These are phyloP conservation scores for Diospyros lotus DNA, from an alignment of 148 eudicot species.

Conservation along the genomic window DNA sequence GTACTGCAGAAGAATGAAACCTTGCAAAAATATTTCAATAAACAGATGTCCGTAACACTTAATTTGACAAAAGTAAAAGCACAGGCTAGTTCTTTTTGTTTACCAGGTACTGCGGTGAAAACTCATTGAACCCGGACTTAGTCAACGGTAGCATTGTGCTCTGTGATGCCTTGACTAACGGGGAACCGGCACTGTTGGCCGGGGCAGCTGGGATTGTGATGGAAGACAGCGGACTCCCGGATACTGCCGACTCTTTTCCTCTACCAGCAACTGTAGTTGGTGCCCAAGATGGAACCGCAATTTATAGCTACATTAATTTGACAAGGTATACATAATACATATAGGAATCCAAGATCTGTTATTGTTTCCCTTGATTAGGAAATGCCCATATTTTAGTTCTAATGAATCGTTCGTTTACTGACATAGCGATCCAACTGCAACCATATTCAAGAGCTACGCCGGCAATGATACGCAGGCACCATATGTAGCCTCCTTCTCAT, in stretches of 20 bases:
- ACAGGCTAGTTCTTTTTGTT: too few relatives aligned
- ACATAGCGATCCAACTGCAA: slow-evolving; percentile 33
- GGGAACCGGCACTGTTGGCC: not conserved
- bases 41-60: too few relatives aligned
- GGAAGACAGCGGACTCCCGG: slow-evolving; percentile 6
- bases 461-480: slow-evolving; percentile 53
- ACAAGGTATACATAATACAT: slow-evolving; percentile 31
- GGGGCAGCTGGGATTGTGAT: slow-evolving; percentile 20
- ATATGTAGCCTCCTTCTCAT: slow-evolving; percentile 58
- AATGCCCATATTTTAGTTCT: not conserved
- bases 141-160: slow-evolving; percentile 26
- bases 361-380: not conserved
- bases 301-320: slow-evolving; percentile 46
- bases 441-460: slow-evolving; percentile 22
- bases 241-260: slow-evolving; percentile 15
- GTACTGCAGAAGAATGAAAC: not conserved
- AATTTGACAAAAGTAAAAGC: too few relatives aligned
- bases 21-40: too few relatives aligned
- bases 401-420: not conserved
- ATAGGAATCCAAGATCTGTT: not conserved
- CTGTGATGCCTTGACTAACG: slow-evolving; percentile 10
- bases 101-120: slow-evolving; percentile 7
- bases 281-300: slow-evolving; percentile 30
- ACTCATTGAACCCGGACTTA: slow-evolving; percentile 14
- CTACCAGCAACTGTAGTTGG: slow-evolving; percentile 15